These are phyloP conservation scores for Uncinocarpus reesii DNA, from an alignment of 2,329 filamentous ascomycete species.

Conservation along the genomic window DNA sequence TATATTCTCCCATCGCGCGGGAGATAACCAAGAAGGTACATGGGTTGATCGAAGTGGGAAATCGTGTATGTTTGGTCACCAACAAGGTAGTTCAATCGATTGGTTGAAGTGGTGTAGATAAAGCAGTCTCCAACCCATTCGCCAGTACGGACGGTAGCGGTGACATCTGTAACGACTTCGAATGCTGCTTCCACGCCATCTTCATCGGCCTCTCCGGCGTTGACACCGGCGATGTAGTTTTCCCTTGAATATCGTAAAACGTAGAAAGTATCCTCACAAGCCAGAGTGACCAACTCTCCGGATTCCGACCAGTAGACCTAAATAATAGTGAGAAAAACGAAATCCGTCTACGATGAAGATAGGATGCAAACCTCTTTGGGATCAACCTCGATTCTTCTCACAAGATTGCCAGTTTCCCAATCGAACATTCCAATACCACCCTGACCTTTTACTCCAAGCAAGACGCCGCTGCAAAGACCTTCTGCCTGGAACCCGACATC, in stretches of 20 bases:
- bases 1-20: slow-evolving; percentile 93
- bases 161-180: slow-evolving; percentile 91
- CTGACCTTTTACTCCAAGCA: slow-evolving; percentile 89
- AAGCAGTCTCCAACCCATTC: slow-evolving; percentile 99
- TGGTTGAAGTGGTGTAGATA: slow-evolving; percentile 95
- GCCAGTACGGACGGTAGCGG: slow-evolving; percentile 82
- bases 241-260: slow-evolving; percentile 86
- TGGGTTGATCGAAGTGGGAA: slow-evolving; percentile 88
- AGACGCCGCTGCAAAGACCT: slow-evolving; percentile 73
- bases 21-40: slow-evolving; percentile 93
- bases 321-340: not conserved
- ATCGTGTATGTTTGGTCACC: slow-evolving; percentile 97
- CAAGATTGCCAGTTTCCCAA: slow-evolving; percentile 80
- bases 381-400: slow-evolving; percentile 79
- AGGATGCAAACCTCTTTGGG: slow-evolving; percentile 46
- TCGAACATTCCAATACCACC: slow-evolving; percentile 94
- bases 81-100: slow-evolving; percentile 93
- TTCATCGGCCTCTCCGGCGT: slow-evolving; percentile 70
- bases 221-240: slow-evolving; percentile 71
- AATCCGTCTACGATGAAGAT: not conserved
- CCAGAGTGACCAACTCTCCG: slow-evolving; percentile 82
- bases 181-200: slow-evolving; percentile 94
- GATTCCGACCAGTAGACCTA: slow-evolving; percentile 96
- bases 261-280: slow-evolving; percentile 92
- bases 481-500: slow-evolving; percentile 95